A percentile compares a stretch with the other conserved stretches of the same genome.
These are phyloP conservation scores for Mucor mucedo DNA, from an alignment of 371 early-diverging fungal genomes.

Conservation along the genomic window DNA sequence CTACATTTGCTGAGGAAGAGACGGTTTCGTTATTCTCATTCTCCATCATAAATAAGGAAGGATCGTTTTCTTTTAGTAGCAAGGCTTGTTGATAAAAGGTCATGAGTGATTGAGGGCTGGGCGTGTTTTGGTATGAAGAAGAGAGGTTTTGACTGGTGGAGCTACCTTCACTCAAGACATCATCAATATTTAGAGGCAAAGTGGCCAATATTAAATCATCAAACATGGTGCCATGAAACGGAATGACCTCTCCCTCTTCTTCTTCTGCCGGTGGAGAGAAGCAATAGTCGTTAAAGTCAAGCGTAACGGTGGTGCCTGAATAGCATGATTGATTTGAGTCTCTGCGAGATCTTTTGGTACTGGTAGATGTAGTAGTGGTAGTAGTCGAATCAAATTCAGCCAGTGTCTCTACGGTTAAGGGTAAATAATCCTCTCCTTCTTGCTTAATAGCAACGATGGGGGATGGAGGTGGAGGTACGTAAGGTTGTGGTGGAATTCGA, in stretches of 20 bases:
- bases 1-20: background rate
- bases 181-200: background rate
- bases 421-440: background rate
- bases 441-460: background rate
- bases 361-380: conserved; percentile 12
- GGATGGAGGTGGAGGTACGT: conserved; percentile 1
- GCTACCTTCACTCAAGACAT: conserved; percentile 10
- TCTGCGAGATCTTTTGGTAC: conserved; percentile 23
- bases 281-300: conserved; percentile 53
- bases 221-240: conserved; percentile 10
- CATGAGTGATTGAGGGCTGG: conserved; percentile 28
- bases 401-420: conserved; percentile 24
- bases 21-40: background rate
- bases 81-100: conserved; percentile 29
- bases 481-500: conserved; percentile 39
- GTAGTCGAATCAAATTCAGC: conserved; percentile 9
- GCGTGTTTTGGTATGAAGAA: conserved; percentile 17
- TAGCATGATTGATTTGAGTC: conserved; percentile 28
- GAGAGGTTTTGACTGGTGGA: conserved; percentile 13
- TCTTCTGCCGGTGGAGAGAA: conserved; percentile 47
- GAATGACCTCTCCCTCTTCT: background rate
- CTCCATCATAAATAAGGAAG: conserved; percentile 2
- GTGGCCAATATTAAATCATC: conserved; percentile 19
- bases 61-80: conserved; percentile 7
- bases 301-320: conserved; percentile 49